Percentiles rank a stretch among this genome's conserved stretches.
Conservation (phyloP, 2,329 filamentous ascomycete genomes). For the Talaromyces albobiverticillius region DNA sequence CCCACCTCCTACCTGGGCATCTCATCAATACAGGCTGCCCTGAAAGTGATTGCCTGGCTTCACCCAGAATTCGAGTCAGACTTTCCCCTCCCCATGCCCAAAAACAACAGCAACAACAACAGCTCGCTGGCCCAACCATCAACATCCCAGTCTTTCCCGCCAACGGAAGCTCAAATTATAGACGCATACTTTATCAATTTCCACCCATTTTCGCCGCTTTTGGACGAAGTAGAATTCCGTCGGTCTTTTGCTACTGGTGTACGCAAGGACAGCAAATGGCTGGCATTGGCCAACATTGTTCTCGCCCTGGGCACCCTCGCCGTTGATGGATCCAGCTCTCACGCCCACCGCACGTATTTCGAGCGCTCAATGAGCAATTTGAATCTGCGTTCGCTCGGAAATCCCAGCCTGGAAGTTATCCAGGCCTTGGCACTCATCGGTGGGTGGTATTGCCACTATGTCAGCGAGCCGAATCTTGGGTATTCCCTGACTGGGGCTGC, state of each 20-base stretch:
- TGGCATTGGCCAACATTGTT: conserved; percentile 71
- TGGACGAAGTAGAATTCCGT: conserved; percentile 69
- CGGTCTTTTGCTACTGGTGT: conserved; percentile 57
- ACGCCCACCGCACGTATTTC: conserved; percentile 68
- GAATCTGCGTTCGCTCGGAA: conserved; percentile 65
- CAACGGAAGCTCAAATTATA: conserved; percentile 50
- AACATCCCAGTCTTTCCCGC: neutral
- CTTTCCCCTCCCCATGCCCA: neutral
- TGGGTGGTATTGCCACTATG: conserved; percentile 75
- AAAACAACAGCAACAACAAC: neutral
- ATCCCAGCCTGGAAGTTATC: conserved; percentile 69
- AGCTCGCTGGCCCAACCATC: neutral
- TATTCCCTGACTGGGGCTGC: conserved; percentile 70
- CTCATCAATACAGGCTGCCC: conserved; percentile 70
- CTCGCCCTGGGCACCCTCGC: conserved; percentile 72
- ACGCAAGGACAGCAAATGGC: conserved; percentile 66
- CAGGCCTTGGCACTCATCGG: conserved; percentile 70
- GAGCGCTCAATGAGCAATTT: conserved; percentile 65
- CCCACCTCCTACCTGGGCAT: conserved; percentile 67
- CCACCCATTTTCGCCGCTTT: conserved; percentile 69
- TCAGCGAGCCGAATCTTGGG: conserved; percentile 73
- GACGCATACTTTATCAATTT: conserved; percentile 74
- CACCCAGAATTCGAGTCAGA: conserved; percentile 42
- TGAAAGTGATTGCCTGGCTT: conserved; percentile 65
- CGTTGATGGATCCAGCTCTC: conserved; percentile 60